phyloP scores from a whole-genome alignment of 2,329 filamentous ascomycete genomes.

The Fusarium continuum region DNA sequence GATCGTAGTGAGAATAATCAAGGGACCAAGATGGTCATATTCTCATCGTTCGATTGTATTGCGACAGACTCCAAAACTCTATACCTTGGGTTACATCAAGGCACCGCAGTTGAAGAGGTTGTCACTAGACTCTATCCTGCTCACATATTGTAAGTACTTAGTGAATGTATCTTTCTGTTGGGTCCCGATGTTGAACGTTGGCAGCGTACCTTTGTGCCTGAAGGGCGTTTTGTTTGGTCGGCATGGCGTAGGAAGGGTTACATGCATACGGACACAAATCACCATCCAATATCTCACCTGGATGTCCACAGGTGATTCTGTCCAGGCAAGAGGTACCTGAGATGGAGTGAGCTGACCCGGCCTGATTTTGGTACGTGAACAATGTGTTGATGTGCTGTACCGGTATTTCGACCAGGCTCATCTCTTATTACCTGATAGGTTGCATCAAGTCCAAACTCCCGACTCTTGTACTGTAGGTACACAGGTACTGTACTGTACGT shows the following conservation, averaged over 20 bases:
- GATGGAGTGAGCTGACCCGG: no score
- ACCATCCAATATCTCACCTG: slow-evolving; percentile 22
- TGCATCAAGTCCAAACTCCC: background rate
- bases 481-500: background rate
- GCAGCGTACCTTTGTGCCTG: slow-evolving; percentile 21
- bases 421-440: background rate
- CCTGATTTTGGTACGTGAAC: no score
- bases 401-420: slow-evolving; percentile 10
- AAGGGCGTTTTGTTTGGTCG: slow-evolving; percentile 7
- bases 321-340: no score
- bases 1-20: background rate
- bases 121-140: background rate
- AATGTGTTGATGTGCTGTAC: slow-evolving; percentile 14
- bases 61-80: slow-evolving; percentile 8
- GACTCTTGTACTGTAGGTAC: background rate
- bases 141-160: no score
- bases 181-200: slow-evolving; percentile 12
- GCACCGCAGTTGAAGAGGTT: background rate
- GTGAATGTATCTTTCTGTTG: slow-evolving; percentile 25
- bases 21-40: no score
- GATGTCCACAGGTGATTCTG: no score
- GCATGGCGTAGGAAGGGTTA: slow-evolving; percentile 20
- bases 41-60: background rate
- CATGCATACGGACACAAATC: slow-evolving; percentile 17
- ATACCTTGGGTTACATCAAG: background rate